These are phyloP conservation scores for Diaporthe citri DNA, from an alignment of 2,329 filamentous ascomycete genomes.

Conservation along the genomic window DNA sequence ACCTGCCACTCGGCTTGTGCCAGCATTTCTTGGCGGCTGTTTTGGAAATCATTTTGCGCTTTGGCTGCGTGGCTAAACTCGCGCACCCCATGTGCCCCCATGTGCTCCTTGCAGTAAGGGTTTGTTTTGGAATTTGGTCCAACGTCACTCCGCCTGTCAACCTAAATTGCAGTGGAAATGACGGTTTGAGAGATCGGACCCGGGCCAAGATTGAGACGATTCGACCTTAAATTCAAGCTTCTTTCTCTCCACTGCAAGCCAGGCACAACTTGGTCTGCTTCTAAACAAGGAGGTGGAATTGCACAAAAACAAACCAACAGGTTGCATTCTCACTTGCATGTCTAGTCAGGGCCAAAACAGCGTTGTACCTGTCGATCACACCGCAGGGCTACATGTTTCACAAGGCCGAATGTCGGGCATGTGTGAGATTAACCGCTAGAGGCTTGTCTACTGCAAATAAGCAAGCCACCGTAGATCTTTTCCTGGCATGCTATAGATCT, in stretches of 20 bases:
- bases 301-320: neutral
- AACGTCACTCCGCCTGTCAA: constrained; percentile 4
- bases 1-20: constrained; percentile 22
- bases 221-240: constrained; percentile 31
- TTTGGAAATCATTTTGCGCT: constrained; percentile 25
- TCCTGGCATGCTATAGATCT: neutral
- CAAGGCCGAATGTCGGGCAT: constrained; percentile 1
- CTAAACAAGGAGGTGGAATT: neutral
- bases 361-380: constrained; percentile 25
- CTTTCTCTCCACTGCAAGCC: constrained; percentile 4
- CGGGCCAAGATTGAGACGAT: constrained; percentile 15
- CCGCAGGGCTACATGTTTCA: constrained; percentile 16
- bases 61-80: constrained; percentile 15
- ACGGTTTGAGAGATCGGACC: constrained; percentile 27
- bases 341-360: constrained; percentile 27
- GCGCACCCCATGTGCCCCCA: neutral
- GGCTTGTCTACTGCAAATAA: constrained; percentile 15
- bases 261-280: fast-evolving
- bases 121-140: constrained; percentile 5
- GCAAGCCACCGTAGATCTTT: constrained; percentile 26
- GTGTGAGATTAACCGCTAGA: constrained; percentile 18
- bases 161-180: constrained; percentile 3
- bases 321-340: neutral
- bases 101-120: constrained; percentile 9
- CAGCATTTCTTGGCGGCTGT: constrained; percentile 37